Percentiles rank a stretch among this genome's conserved stretches.
Evolutionary conservation across 2,329 filamentous ascomycete species (phyloP).

Genomic region (Fusarium proliferatum): DNA sequence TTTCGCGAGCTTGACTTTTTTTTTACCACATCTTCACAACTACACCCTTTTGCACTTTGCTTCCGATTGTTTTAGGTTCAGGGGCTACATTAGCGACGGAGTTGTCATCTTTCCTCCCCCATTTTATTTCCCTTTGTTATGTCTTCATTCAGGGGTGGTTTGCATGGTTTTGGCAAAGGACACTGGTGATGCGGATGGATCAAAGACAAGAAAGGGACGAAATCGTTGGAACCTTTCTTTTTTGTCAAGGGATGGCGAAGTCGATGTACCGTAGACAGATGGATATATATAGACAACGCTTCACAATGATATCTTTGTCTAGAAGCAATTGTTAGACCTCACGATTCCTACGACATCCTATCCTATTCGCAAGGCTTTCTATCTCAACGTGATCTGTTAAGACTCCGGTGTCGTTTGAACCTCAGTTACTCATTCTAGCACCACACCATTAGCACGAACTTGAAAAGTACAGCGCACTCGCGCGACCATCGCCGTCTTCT

Average conservation of each 20-base stretch:
- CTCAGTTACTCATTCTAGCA: not conserved
- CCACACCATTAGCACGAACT: too few species aligned
- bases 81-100: slow-evolving; percentile 54
- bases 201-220: slow-evolving; percentile 7
- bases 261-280: slow-evolving; percentile 26
- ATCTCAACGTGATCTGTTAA: not conserved
- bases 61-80: slow-evolving; percentile 18
- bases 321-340: slow-evolving; percentile 32
- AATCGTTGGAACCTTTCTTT: slow-evolving; percentile 1
- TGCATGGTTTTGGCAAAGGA: slow-evolving; percentile 34
- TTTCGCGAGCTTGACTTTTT: slow-evolving; percentile 28
- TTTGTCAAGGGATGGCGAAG: not conserved
- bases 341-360: slow-evolving; percentile 16
- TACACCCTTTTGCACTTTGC: slow-evolving; percentile 15
- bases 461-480: not conserved
- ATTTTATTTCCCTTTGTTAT: slow-evolving; percentile 5
- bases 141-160: not conserved
- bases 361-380: not conserved
- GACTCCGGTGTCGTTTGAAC: not conserved
- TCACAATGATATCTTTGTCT: slow-evolving; percentile 36
- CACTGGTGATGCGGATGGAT: slow-evolving; percentile 9
- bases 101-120: slow-evolving; percentile 44
- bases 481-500: not conserved
- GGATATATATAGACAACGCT: slow-evolving; percentile 14
- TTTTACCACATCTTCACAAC: not conserved